Conservation (phyloP, 1,284 basidiomycete species). For the Ustilago sp. region DNA sequence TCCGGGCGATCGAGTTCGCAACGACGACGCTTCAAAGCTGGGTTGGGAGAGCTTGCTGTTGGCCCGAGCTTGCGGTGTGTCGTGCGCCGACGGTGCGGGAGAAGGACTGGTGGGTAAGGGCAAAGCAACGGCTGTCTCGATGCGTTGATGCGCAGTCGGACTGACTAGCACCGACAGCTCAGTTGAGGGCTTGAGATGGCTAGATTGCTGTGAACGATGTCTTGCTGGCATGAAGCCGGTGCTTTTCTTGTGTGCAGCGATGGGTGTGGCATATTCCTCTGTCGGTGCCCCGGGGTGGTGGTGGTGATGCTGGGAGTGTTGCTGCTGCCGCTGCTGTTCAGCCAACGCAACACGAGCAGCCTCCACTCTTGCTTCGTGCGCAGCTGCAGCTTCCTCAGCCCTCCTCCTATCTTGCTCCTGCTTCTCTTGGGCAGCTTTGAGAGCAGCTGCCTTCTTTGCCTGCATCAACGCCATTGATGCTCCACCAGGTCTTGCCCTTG, state of each 20-base stretch:
- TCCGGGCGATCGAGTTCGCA: conserved; percentile 28
- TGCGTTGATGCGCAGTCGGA: conserved; percentile 33
- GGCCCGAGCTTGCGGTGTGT: conserved; percentile 18
- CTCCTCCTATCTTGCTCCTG: conserved; percentile 50
- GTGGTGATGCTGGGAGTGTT: conserved; percentile 5
- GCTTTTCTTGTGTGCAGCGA: conserved; percentile 24
- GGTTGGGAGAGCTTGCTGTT: conserved; percentile 21
- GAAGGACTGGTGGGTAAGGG: conserved; percentile 45
- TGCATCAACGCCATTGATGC: conserved; percentile 63
- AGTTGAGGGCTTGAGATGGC: conserved; percentile 16
- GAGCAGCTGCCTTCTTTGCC: conserved; percentile 63
- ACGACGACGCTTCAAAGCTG: conserved; percentile 15
- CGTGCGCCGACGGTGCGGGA: conserved; percentile 10
- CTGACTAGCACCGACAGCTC: conserved; percentile 38
- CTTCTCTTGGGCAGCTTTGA: conserved; percentile 48
- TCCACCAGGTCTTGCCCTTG: conserved; percentile 38
- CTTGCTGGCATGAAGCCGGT: conserved; percentile 40
- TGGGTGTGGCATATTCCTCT: conserved; percentile 35
- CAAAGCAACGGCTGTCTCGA: conserved; percentile 35
- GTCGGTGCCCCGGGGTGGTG: background rate
- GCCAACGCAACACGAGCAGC: conserved; percentile 26
- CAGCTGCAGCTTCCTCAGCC: conserved; percentile 47
- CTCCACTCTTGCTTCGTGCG: conserved; percentile 42
- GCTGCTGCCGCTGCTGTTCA: conserved; percentile 26
- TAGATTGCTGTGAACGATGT: conserved; percentile 19